These are phyloP conservation scores for Venturia effusa DNA, from an alignment of 2,329 filamentous ascomycete species.

Conservation along the genomic window DNA sequence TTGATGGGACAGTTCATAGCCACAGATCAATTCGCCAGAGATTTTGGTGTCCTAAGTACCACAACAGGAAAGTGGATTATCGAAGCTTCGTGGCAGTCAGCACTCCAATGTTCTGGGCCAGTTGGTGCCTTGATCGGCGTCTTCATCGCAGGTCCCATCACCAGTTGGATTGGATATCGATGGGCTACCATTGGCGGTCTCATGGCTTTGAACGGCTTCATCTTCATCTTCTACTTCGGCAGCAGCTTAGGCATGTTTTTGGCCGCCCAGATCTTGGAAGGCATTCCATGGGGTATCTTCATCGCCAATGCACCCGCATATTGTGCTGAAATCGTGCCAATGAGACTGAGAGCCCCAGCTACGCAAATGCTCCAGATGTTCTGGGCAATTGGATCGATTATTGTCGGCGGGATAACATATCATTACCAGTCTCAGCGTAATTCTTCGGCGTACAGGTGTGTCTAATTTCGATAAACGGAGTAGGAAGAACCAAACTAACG, in stretches of 20 bases:
- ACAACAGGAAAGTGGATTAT: conserved; percentile 25
- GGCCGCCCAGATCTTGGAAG: conserved; percentile 37
- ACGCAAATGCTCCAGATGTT: conserved; percentile 64
- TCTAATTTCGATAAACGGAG: not conserved
- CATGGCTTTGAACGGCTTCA: conserved; percentile 32
- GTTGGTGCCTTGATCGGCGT: conserved; percentile 37
- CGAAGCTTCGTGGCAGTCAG: conserved; percentile 37
- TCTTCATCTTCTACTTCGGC: conserved; percentile 39
- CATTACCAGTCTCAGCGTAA: conserved; percentile 54
- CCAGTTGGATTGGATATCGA: conserved; percentile 35
- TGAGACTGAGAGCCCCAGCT: conserved; percentile 48
- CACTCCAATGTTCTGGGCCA: conserved; percentile 35
- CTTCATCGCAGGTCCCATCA: conserved; percentile 35
- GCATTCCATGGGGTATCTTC: conserved; percentile 38
- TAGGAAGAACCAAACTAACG: not conserved
- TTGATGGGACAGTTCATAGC: conserved; percentile 71
- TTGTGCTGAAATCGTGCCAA: conserved; percentile 54
- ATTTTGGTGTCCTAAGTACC: conserved; percentile 28
- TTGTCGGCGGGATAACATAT: conserved; percentile 61
- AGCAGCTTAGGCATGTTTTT: conserved; percentile 32
- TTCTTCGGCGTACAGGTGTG: conserved; percentile 56
- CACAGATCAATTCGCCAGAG: conserved; percentile 35
- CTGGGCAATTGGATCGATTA: conserved; percentile 64
- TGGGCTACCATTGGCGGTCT: conserved; percentile 36
- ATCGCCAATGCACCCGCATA: conserved; percentile 40